A percentile compares a stretch with the other conserved stretches of the same genome.
phyloP scores from a whole-genome alignment of 1,284 basidiomycete genomes.

The Afroboletus lepidellus region DNA sequence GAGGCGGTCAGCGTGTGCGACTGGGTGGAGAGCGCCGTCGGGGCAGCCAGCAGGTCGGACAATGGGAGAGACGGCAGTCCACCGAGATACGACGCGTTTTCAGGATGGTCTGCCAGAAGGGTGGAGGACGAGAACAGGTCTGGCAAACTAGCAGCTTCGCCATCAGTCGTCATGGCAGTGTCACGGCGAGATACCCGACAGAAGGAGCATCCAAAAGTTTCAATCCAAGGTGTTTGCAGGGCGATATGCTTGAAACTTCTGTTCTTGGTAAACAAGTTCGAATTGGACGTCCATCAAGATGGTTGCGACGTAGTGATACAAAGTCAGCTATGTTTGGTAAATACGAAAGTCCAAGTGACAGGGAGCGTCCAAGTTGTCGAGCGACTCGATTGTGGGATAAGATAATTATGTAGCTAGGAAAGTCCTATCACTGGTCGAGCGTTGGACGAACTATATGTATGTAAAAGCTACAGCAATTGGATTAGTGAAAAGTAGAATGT shows the following conservation, averaged over 20 bases:
- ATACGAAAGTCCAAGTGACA: background rate
- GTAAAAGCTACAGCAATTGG: slow-evolving; percentile 20
- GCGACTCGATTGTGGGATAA: slow-evolving; percentile 7
- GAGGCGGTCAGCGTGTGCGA: slow-evolving; percentile 83
- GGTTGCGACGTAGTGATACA: slow-evolving; percentile 16
- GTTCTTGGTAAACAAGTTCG: background rate
- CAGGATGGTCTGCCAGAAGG: slow-evolving; percentile 21
- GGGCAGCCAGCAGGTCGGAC: slow-evolving; percentile 65
- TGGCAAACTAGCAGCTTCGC: slow-evolving; percentile 24
- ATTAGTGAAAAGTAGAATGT: slow-evolving; percentile 8
- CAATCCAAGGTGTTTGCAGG: background rate
- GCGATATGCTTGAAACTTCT: background rate
- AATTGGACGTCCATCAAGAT: slow-evolving; percentile 4
- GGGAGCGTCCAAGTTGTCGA: background rate
- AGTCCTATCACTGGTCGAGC: background rate
- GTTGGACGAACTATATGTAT: background rate
- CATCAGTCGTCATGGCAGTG: slow-evolving; percentile 22
- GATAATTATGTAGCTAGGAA: slow-evolving; percentile 6
- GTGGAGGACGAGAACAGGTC: slow-evolving; percentile 28
- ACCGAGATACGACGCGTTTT: slow-evolving; percentile 52
- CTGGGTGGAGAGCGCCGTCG: slow-evolving; percentile 73
- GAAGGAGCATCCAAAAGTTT: background rate
- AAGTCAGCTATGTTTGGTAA: slow-evolving; percentile 1
- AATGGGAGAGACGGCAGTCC: slow-evolving; percentile 67
- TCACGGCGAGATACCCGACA: background rate